Base-by-base conservation (phyloP, 2,329 filamentous ascomycete genomes). In the Colletotrichum destructivum region DNA sequence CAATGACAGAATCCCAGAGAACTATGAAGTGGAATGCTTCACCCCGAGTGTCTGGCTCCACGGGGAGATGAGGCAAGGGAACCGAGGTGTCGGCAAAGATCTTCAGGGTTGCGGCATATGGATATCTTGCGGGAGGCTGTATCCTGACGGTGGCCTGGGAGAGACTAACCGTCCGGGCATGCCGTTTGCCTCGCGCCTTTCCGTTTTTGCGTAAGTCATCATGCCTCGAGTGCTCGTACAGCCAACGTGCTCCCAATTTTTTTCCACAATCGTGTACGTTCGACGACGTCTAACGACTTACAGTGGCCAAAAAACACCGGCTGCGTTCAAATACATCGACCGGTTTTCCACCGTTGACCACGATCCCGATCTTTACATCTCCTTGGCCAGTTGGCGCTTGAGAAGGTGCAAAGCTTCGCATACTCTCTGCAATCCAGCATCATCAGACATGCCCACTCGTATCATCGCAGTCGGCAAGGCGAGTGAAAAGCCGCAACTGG, bases 21-120 rank as follows among this genome's bases (percentile, higher is more conserved):
- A 42, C 42, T 23, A 42, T 15, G 13, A 49, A 9, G 15, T 18
- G 7, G 52, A 46, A 8, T 4, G 23, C 3, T 69, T 54, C 12
- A 44, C 57, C 46, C 35, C 51, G 7, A 65, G 66, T 2, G 42
- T 69, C 18, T 69, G 66, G 66, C 54, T 69, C 7, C 61, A 42
- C 9, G 66, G 66, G 11, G 35, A 59, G 12, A 7, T 64, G 13
- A 54, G 38, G 23, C 61, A n/a, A 31, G 16, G 16, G 60, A 47
- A 1, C 16, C 44, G 66, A 13, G 9, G 38, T 8, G 21, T 46
- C 23, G 0, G 21, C 38, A 16, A n/a, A 31, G 26, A 9, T 4
- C 4, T n/a, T 4, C 46, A 13, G 12, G 64, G 23, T 21, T 59
- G 52, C 44, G 23, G 42, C 15, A 42, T 59, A 18, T 69, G 52